Evolutionary conservation across 1,284 basidiomycete species (phyloP).

Genomic region (Farysia itapuensis): DNA sequence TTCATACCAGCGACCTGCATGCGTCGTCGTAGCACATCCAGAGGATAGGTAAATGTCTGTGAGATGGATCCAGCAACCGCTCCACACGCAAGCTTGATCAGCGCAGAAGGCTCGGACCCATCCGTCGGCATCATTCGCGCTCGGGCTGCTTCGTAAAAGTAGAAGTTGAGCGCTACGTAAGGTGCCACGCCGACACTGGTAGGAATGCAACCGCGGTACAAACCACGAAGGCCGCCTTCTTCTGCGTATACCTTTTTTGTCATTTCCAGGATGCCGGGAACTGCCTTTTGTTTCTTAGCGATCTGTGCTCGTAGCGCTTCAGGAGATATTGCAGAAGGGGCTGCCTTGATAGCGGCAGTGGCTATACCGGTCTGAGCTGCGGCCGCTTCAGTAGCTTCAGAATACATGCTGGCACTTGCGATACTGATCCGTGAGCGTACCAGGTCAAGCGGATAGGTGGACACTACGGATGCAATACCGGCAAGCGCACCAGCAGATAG

Average conservation of each 20-base stretch:
- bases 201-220: conserved; percentile 84
- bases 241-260: conserved; percentile 82
- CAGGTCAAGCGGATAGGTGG: conserved; percentile 90
- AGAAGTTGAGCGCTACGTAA: conserved; percentile 67
- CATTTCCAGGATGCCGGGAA: conserved; percentile 82
- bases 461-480: conserved; percentile 84
- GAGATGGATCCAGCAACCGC: conserved; percentile 70
- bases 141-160: conserved; percentile 56
- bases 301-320: conserved; percentile 16
- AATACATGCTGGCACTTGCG: conserved; percentile 63
- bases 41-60: conserved; percentile 91
- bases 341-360: neutral
- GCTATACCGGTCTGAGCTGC: neutral
- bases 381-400: conserved; percentile 31
- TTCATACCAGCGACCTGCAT: conserved; percentile 93
- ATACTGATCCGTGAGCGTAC: conserved; percentile 90
- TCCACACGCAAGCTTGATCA: conserved; percentile 62
- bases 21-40: conserved; percentile 88
- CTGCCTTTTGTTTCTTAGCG: conserved; percentile 19
- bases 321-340: conserved; percentile 2
- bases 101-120: conserved; percentile 34
- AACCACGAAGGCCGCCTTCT: conserved; percentile 81
- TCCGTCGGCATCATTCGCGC: conserved; percentile 50
- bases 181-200: conserved; percentile 90
- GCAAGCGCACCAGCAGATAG: conserved; percentile 82